A percentile compares a stretch with the other conserved stretches of the same genome.
Evolutionary conservation across 176 grass and related monocot genomes (phyloP).

Genomic region (Secale cereale): DNA sequence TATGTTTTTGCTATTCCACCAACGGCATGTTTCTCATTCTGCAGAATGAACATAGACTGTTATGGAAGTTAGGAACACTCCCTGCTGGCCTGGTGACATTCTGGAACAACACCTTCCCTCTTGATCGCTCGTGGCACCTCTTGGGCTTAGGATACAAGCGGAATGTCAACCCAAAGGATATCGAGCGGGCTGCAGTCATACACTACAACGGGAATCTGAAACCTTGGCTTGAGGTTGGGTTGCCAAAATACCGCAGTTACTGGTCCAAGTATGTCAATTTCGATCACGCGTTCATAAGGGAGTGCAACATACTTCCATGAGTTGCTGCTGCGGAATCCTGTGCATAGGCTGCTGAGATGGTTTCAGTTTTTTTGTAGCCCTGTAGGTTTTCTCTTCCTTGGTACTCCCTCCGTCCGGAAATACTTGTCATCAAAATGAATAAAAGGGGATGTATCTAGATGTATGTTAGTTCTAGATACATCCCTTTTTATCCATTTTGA

Average conservation of each 20-base stretch:
- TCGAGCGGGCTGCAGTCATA: constrained; percentile 51
- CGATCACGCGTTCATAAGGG: constrained; percentile 48
- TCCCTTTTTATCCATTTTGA: no score
- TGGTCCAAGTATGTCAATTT: constrained; percentile 77
- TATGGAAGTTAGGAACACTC: constrained; percentile 80
- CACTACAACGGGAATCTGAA: constrained; percentile 90
- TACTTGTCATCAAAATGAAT: no score
- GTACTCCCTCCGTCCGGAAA: no score
- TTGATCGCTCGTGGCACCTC: constrained; percentile 72
- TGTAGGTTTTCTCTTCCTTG: constrained; percentile 1
- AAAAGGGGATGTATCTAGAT: no score
- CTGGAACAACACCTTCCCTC: constrained; percentile 56
- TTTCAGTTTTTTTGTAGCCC: background rate
- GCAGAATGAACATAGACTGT: constrained; percentile 55
- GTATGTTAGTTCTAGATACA: no score
- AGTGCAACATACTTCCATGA: constrained; percentile 70
- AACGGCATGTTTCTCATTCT: constrained; percentile 7
- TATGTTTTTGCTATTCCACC: background rate
- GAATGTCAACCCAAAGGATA: constrained; percentile 53
- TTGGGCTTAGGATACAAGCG: constrained; percentile 74
- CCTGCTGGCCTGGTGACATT: constrained; percentile 73
- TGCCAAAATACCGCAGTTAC: constrained; percentile 54
- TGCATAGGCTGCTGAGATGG: background rate
- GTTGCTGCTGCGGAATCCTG: background rate
- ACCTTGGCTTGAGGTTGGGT: constrained; percentile 83